Conservation (phyloP, 1,284 basidiomycete species). For the Cryptococcus wingfieldii region DNA sequence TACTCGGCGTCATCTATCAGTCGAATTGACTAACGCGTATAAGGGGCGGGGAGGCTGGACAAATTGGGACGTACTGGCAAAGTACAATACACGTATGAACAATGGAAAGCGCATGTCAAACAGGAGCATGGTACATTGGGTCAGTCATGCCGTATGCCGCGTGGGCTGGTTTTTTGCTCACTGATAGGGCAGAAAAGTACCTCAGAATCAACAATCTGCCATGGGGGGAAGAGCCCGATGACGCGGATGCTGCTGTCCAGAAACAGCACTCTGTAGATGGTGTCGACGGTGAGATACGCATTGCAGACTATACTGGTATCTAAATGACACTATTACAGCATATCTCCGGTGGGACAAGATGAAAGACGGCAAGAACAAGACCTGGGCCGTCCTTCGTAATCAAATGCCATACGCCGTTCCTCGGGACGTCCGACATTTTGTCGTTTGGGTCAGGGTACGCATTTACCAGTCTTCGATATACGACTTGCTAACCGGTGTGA, state of each 20-base stretch:
- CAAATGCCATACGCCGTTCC: conserved; percentile 49
- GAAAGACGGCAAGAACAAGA: conserved; percentile 25
- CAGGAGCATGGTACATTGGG: conserved; percentile 37
- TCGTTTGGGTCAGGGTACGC: conserved; percentile 45
- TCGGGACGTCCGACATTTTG: conserved; percentile 42
- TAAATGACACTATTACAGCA: no score
- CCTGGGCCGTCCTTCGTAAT: conserved; percentile 42
- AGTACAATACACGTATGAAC: conserved; percentile 39
- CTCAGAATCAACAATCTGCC: no score
- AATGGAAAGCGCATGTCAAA: conserved; percentile 36
- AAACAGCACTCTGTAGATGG: no score
- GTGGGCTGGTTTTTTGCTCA: no score
- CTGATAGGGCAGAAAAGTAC: no score
- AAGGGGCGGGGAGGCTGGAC: conserved; percentile 26
- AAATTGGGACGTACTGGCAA: conserved; percentile 38
- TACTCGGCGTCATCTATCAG: no score
- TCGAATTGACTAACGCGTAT: neutral
- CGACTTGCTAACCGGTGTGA: no score
- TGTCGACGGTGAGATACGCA: conserved; percentile 5
- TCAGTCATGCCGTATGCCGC: conserved; percentile 12
- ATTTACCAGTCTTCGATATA: neutral
- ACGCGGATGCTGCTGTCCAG: no score
- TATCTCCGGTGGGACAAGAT: neutral
- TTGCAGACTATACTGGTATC: conserved; percentile 18
- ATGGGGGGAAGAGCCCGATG: no score